A percentile compares a stretch with the other conserved stretches of the same genome.
Evolutionary conservation across 2,329 filamentous ascomycete genomes (phyloP).

Genomic region (Botrytis fabae): DNA sequence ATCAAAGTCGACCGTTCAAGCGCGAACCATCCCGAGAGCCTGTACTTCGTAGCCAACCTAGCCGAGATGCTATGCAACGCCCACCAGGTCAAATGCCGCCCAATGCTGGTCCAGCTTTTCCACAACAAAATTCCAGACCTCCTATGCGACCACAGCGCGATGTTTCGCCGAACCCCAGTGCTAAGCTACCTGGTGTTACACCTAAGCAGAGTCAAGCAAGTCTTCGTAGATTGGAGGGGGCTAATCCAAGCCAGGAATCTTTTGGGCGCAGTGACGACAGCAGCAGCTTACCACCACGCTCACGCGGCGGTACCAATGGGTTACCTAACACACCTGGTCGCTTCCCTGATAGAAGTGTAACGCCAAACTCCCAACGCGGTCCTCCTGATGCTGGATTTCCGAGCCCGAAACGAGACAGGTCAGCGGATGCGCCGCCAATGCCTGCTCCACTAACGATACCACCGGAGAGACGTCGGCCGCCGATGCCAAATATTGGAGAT

Average conservation of each 20-base stretch:
- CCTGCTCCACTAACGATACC: slow-evolving; percentile 37
- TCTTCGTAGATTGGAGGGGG: slow-evolving; percentile 34
- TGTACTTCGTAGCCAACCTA: slow-evolving; percentile 33
- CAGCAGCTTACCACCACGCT: slow-evolving; percentile 37
- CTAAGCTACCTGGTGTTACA: slow-evolving; percentile 31
- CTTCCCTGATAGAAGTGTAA: slow-evolving; percentile 39
- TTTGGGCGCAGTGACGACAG: slow-evolving; percentile 38
- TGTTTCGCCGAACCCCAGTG: slow-evolving; percentile 36
- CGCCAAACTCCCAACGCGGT: slow-evolving; percentile 35
- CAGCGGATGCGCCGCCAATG: slow-evolving; percentile 36
- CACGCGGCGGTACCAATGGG: slow-evolving; percentile 38
- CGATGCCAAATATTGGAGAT: slow-evolving; percentile 37
- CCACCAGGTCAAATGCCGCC: slow-evolving; percentile 27
- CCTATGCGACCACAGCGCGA: slow-evolving; percentile 34
- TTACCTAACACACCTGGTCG: slow-evolving; percentile 35
- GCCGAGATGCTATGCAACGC: slow-evolving; percentile 38
- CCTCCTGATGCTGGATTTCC: slow-evolving; percentile 37
- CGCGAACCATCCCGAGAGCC: slow-evolving; percentile 36
- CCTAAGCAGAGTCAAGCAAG: slow-evolving; percentile 32
- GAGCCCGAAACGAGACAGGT: slow-evolving; percentile 27
- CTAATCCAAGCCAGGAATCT: slow-evolving; percentile 41
- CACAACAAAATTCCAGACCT: slow-evolving; percentile 34
- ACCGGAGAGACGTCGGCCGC: slow-evolving; percentile 41
- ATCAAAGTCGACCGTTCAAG: slow-evolving; percentile 33
- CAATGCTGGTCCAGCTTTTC: slow-evolving; percentile 29